phyloP scores from a whole-genome alignment of 345 rosid species.

The Heritiera fomes region DNA sequence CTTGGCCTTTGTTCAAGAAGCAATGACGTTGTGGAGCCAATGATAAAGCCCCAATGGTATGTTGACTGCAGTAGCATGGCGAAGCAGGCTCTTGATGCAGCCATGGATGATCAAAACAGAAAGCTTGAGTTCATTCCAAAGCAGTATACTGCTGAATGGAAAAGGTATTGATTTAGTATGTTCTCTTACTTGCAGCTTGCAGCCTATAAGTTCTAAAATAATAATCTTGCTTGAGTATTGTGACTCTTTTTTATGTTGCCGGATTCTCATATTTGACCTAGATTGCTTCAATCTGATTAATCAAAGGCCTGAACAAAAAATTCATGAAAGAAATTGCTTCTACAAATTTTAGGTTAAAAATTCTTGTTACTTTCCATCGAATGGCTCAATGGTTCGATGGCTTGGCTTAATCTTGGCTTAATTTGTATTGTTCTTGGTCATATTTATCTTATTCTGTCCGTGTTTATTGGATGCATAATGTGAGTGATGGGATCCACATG shows the following conservation, averaged over 20 bases:
- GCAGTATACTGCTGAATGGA: conserved; percentile 91
- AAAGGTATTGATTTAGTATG: conserved; percentile 50
- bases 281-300: background rate
- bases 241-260: background rate
- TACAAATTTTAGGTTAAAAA: background rate
- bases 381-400: background rate
- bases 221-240: background rate
- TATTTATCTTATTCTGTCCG: background rate
- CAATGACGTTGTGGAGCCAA: conserved; percentile 80
- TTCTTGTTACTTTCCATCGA: background rate
- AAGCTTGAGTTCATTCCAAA: conserved; percentile 82
- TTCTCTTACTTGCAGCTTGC: background rate
- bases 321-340: background rate
- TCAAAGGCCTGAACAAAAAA: background rate
- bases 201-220: background rate
- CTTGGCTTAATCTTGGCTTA: background rate
- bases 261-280: conserved; percentile 8
- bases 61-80: conserved; percentile 72
- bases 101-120: conserved; percentile 50
- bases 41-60: conserved; percentile 96
- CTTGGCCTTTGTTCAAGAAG: conserved; percentile 87
- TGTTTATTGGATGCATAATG: background rate
- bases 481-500: conserved; percentile 26
- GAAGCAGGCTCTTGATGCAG: conserved; percentile 81
- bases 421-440: background rate